Conservation (phyloP, 2,329 filamentous ascomycete genomes). For the Monosporascus cannonballus region DNA sequence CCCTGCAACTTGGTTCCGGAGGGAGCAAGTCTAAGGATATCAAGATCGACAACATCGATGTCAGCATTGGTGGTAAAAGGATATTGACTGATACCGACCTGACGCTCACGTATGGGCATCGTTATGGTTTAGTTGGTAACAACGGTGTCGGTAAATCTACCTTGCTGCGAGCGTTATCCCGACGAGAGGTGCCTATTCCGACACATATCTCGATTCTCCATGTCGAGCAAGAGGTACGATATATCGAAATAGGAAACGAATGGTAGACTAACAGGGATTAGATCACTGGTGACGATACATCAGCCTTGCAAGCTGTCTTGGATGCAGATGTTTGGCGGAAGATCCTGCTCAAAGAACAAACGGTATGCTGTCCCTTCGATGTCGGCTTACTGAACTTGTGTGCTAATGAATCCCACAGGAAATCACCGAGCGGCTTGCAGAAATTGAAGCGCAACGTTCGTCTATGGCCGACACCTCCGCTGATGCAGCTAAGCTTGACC, state of each 20-base stretch:
- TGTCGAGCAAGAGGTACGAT: constrained; percentile 88
- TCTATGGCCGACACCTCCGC: constrained; percentile 85
- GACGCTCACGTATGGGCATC: constrained; percentile 83
- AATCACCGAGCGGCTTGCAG: constrained; percentile 68
- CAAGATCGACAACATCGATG: constrained; percentile 94
- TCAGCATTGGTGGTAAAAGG: constrained; percentile 81
- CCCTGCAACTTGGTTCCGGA: constrained; percentile 72
- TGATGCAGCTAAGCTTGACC: constrained; percentile 79
- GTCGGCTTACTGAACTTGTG: background rate
- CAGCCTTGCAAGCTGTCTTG: constrained; percentile 87
- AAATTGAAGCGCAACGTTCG: constrained; percentile 70
- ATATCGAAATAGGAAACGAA: background rate
- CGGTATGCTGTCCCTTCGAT: constrained; percentile 44
- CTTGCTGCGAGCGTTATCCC: constrained; percentile 82
- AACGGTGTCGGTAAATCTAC: constrained; percentile 99
- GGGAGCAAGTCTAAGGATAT: constrained; percentile 95
- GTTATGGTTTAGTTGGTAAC: constrained; percentile 96
- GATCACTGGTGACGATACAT: constrained; percentile 93
- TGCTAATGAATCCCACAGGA: constrained; percentile 46
- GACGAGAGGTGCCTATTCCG: constrained; percentile 89
- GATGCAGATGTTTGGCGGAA: constrained; percentile 99
- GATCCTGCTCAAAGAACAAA: constrained; percentile 83
- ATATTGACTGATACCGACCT: constrained; percentile 89
- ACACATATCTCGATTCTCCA: constrained; percentile 98
- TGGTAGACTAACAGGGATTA: constrained; percentile 29